Conservation (phyloP, 768 basidiomycete genomes). For the Kwoniella heveanensis region DNA sequence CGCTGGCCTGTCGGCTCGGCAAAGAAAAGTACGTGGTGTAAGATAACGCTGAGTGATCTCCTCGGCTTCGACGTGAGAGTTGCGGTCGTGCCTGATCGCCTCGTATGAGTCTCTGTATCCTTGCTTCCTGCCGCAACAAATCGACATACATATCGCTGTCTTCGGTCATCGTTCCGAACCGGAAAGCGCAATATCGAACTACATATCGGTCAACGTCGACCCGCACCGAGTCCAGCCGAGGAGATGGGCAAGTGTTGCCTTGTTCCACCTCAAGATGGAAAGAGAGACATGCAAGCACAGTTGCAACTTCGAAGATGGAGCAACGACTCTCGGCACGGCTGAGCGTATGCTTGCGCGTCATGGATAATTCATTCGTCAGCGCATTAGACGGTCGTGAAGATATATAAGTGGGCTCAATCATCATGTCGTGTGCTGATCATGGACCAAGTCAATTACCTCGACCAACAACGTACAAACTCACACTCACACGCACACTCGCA, state of each 20-base stretch:
- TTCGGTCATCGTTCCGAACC: background rate
- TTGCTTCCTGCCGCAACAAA: background rate
- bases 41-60: background rate
- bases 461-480: too few relatives aligned
- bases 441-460: background rate
- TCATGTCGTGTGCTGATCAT: too few relatives aligned
- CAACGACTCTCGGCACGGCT: too few relatives aligned
- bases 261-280: background rate
- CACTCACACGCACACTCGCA: too few relatives aligned
- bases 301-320: too few relatives aligned
- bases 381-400: background rate
- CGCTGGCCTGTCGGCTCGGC: background rate
- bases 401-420: background rate
- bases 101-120: too few relatives aligned
- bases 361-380: background rate
- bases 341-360: background rate
- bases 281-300: too few relatives aligned
- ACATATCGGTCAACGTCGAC: background rate
- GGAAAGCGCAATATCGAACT: too few relatives aligned
- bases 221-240: background rate
- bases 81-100: too few relatives aligned
- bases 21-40: too few relatives aligned
- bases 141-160: background rate
- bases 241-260: background rate
- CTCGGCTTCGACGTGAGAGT: background rate